Conservation (phyloP, 2,329 filamentous ascomycete species). For the Cercospora janseana region DNA sequence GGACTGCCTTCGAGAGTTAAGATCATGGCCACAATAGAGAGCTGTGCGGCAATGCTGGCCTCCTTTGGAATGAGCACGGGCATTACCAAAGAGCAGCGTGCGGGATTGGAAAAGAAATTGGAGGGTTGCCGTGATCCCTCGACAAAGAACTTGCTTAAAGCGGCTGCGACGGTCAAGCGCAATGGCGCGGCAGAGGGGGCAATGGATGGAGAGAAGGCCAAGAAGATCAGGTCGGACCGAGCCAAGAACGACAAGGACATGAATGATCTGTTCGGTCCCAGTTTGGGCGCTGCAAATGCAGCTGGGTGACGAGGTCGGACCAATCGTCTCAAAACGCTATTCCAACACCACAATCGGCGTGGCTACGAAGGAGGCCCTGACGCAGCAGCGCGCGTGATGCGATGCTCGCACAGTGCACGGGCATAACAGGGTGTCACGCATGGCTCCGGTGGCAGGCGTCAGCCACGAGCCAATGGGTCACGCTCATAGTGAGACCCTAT, state of each 20-base stretch:
- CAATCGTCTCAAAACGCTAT: no score
- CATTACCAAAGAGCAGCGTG: constrained; percentile 36
- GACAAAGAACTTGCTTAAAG: constrained; percentile 67
- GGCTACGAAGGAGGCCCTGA: no score
- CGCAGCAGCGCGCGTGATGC: no score
- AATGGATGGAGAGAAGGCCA: constrained; percentile 45
- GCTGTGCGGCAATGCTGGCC: constrained; percentile 43
- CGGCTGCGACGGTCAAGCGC: constrained; percentile 61
- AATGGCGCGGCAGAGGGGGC: constrained; percentile 40
- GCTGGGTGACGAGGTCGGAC: no score
- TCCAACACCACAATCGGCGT: not conserved
- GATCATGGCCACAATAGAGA: constrained; percentile 40
- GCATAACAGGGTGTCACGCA: no score
- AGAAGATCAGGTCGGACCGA: constrained; percentile 46
- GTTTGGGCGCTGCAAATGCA: constrained; percentile 17
- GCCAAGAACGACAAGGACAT: constrained; percentile 40
- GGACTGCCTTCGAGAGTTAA: constrained; percentile 32
- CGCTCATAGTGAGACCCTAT: not conserved
- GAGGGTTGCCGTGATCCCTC: constrained; percentile 71
- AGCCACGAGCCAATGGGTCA: constrained; percentile 6
- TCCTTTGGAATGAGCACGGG: constrained; percentile 28
- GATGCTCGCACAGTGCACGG: no score
- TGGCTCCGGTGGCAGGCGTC: not conserved
- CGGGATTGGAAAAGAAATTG: constrained; percentile 62
- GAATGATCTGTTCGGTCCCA: constrained; percentile 49